A percentile compares a stretch with the other conserved stretches of the same genome.
These are phyloP conservation scores for Aurinia saxatilis DNA, from an alignment of 345 rosid genomes.

Conservation along the genomic window DNA sequence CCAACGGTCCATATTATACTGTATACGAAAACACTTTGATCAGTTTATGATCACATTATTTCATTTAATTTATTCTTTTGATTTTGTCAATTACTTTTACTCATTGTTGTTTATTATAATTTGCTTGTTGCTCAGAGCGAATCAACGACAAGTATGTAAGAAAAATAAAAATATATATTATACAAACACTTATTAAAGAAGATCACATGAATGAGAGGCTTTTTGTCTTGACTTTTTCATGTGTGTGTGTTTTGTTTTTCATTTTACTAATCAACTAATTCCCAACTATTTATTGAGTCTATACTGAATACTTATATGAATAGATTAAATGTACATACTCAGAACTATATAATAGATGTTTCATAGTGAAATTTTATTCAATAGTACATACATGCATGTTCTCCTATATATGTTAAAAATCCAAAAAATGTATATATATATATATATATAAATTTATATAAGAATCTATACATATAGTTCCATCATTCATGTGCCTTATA, in stretches of 20 bases:
- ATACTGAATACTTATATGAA: no score
- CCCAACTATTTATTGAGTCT: no score
- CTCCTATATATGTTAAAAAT: no score
- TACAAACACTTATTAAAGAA: not conserved
- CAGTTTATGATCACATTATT: not conserved
- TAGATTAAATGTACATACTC: no score
- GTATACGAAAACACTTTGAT: not conserved
- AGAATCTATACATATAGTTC: no score
- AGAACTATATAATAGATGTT: no score
- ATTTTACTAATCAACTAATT: not conserved
- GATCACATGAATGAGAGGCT: constrained; percentile 9
- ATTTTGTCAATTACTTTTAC: not conserved
- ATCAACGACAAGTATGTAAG: not conserved
- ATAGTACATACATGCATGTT: no score
- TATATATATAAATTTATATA: no score
- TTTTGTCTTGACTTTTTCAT: constrained; percentile 18
- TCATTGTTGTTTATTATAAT: constrained; percentile 2
- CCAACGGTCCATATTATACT: constrained; percentile 8
- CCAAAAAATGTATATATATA: no score
- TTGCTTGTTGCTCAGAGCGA: not conserved
- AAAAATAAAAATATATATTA: not conserved
- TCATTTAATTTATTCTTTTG: constrained; percentile 25
- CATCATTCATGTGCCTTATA: no score
- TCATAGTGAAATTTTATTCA: no score
- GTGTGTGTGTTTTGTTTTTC: not conserved